Base-by-base conservation (phyloP, 2,329 filamentous ascomycete species). In the Stromatinia cepivora region DNA sequence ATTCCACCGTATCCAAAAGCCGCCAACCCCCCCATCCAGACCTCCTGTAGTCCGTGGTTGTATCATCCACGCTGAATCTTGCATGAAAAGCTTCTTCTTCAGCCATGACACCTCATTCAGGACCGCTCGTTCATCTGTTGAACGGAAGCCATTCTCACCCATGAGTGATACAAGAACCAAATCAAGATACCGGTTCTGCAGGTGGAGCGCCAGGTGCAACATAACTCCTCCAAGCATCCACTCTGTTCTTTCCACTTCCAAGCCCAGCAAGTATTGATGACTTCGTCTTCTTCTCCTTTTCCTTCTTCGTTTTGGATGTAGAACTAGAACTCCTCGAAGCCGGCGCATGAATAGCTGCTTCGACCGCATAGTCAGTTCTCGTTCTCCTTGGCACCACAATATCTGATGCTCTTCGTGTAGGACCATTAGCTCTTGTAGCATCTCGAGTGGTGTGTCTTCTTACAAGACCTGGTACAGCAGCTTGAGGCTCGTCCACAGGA, bases 181-280 rank as follows among this genome's bases (percentile, higher is more conserved):
- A 31, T 69, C 46, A 76, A 39, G 77, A 62, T 45, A 77, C 70
- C 0, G 73, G 75, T 66, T 78, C 77, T 39, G 74, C 76, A 39
- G 76, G 75, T 52, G 65, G 67, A n/a, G 74, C 72, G 8, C 75
- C 76, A 17, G 75, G 71, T 31, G 74, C 69, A 64, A 79, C 75
- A 70, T 77, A 72, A 46, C 70, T 71, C 70, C 76, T 73, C 77
- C 77, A 79, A 9, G 76, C 73, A 70, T 72, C 70, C 11, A 79
- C 77, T 52, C 77, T 71, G 48, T 76, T 75, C 11, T 70, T 72
- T 2, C 71, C 73, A 50, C 72, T 69, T 1, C 72, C 71, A 20
- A 78, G 72, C 2, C 77, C 77, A 56, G 77, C 77, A 34, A 78
- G 71, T 53, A 76, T 68, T 25, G 36, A 58, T 17, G 58, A 63